phyloP scores from a whole-genome alignment of 306 rosid genomes.

The Trifolium subterraneum region DNA sequence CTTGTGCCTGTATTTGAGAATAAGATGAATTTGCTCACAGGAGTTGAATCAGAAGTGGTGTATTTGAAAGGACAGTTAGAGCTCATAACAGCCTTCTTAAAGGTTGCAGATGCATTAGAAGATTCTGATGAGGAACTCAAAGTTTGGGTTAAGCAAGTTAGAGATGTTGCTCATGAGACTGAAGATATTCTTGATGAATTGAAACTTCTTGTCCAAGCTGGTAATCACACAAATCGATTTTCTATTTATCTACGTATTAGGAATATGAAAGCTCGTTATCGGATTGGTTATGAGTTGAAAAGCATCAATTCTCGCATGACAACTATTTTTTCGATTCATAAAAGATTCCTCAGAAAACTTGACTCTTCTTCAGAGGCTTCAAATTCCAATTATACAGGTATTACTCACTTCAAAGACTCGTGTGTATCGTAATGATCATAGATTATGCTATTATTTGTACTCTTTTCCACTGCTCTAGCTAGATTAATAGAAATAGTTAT shows the following conservation, averaged over 20 bases:
- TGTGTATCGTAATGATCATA: not conserved
- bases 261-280: slow-evolving; percentile 49
- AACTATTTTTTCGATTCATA: slow-evolving; percentile 21
- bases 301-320: slow-evolving; percentile 42
- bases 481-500: not conserved
- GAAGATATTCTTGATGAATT: slow-evolving; percentile 57
- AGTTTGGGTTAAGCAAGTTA: slow-evolving; percentile 56
- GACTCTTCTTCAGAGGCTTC: slow-evolving; percentile 46
- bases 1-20: slow-evolving; percentile 38
- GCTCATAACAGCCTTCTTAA: slow-evolving; percentile 46
- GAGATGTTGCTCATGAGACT: slow-evolving; percentile 51
- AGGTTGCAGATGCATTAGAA: slow-evolving; percentile 52
- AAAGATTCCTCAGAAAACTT: slow-evolving; percentile 38
- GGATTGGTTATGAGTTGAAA: slow-evolving; percentile 44
- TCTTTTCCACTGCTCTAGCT: not conserved
- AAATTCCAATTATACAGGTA: slow-evolving; percentile 45
- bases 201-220: slow-evolving; percentile 33
- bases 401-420: slow-evolving; percentile 8
- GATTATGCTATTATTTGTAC: not conserved
- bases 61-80: slow-evolving; percentile 45
- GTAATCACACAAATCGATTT: slow-evolving; percentile 34
- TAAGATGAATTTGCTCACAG: slow-evolving; percentile 36
- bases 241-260: slow-evolving; percentile 30
- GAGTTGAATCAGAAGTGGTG: slow-evolving; percentile 42
- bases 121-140: slow-evolving; percentile 51